These are phyloP conservation scores for Parafenestella ontariensis DNA, from an alignment of 2,329 filamentous ascomycete species.

Conservation along the genomic window DNA sequence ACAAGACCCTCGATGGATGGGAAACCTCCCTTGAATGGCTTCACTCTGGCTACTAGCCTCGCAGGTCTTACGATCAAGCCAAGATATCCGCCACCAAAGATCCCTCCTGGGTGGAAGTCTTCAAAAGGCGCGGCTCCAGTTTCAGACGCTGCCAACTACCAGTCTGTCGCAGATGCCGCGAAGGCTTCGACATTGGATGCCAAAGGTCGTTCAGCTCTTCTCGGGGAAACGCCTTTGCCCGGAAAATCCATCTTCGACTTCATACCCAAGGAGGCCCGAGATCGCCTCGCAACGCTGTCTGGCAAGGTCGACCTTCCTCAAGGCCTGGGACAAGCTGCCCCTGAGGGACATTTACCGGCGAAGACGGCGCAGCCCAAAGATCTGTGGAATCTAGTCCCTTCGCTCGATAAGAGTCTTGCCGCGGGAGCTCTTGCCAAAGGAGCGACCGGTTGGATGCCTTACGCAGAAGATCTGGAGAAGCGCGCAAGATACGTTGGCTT, in stretches of 20 bases:
- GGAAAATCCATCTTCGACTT: constrained; percentile 97
- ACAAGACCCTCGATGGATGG: constrained; percentile 80
- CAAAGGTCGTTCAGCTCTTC: constrained; percentile 75
- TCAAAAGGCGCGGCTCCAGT: constrained; percentile 45
- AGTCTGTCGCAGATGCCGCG: constrained; percentile 78
- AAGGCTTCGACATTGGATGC: constrained; percentile 78
- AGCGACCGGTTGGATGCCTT: constrained; percentile 76
- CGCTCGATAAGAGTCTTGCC: constrained; percentile 51
- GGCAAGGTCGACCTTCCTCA: constrained; percentile 79
- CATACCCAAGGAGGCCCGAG: constrained; percentile 77
- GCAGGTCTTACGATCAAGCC: constrained; percentile 51
- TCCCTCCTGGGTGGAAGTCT: constrained; percentile 78
- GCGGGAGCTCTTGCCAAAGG: constrained; percentile 56
- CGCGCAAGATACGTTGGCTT: constrained; percentile 81
- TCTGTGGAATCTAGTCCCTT: constrained; percentile 57
- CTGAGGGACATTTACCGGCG: constrained; percentile 69
- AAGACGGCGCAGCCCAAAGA: constrained; percentile 67
- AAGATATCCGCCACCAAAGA: constrained; percentile 68
- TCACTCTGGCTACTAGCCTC: constrained; percentile 68
- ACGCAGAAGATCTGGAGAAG: constrained; percentile 82
- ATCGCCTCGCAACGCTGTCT: constrained; percentile 76
- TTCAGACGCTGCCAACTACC: constrained; percentile 49
- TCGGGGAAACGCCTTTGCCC: constrained; percentile 82
- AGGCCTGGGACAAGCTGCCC: constrained; percentile 74
- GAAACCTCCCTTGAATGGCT: constrained; percentile 78